Evolutionary conservation across 768 basidiomycete species (phyloP).

Genomic region (Roridomyces roridus): DNA sequence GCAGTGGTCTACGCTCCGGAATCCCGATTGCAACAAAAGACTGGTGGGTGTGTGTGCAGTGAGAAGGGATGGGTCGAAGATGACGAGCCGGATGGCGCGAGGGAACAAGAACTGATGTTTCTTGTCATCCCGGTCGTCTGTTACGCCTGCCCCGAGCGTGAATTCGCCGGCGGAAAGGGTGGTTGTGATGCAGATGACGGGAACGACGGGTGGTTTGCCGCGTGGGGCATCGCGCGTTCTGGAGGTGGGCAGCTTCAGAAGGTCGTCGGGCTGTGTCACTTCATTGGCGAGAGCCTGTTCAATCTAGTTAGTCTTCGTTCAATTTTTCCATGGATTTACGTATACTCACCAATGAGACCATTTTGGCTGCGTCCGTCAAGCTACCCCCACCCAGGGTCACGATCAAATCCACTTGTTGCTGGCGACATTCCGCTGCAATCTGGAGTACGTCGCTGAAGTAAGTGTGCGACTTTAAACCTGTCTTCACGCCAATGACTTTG

Average conservation of each 20-base stretch:
- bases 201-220: background rate
- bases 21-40: slow-evolving; percentile 2
- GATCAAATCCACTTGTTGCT: background rate
- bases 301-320: too few relatives aligned
- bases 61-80: background rate
- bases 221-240: background rate
- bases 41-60: background rate
- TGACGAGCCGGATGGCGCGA: background rate
- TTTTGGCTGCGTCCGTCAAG: slow-evolving; percentile 3
- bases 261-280: background rate
- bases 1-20: slow-evolving; percentile 9
- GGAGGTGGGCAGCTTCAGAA: background rate
- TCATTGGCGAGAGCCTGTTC: slow-evolving; percentile 1
- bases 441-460: slow-evolving; percentile 1
- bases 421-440: background rate
- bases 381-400: slow-evolving; percentile 3
- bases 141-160: background rate
- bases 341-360: background rate
- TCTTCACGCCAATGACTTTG: background rate
- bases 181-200: slow-evolving; percentile 4
- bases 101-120: slow-evolving; percentile 5
- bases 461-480: background rate
- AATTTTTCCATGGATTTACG: too few relatives aligned
- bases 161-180: slow-evolving; percentile 8
- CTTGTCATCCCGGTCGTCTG: slow-evolving; percentile 8